phyloP scores from a whole-genome alignment of 2,329 filamentous ascomycete genomes.

The Pseudodiploospora longispora region DNA sequence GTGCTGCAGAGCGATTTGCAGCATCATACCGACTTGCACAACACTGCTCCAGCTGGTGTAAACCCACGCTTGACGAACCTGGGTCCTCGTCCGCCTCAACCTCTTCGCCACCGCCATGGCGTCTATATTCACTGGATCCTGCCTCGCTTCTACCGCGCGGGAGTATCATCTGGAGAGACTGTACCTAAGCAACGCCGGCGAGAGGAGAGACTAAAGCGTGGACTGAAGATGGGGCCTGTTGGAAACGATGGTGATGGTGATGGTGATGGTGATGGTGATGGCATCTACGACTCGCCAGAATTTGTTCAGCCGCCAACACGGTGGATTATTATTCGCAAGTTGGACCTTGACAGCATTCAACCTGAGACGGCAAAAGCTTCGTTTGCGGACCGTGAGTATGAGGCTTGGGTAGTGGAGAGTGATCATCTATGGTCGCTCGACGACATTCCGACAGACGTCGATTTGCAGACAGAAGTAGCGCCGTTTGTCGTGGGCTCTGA shows the following conservation, averaged over 20 bases:
- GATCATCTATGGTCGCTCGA: slow-evolving; percentile 25
- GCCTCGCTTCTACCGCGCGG: slow-evolving; percentile 27
- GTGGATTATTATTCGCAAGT: slow-evolving; percentile 29
- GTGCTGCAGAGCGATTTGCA: slow-evolving; percentile 31
- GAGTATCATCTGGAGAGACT: slow-evolving; percentile 5
- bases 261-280: too few species aligned
- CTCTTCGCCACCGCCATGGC: slow-evolving; percentile 22
- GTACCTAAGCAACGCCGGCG: not conserved
- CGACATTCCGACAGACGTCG: slow-evolving; percentile 17
- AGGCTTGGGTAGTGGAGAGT: slow-evolving; percentile 32
- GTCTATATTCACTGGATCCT: slow-evolving; percentile 36
- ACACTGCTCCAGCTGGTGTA: slow-evolving; percentile 16
- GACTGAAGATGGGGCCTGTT: not conserved
- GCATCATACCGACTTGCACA: slow-evolving; percentile 29
- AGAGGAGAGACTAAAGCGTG: not conserved
- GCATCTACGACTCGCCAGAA: slow-evolving; percentile 2
- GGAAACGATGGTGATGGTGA: too few species aligned
- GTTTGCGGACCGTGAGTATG: not conserved
- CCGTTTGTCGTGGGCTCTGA: slow-evolving; percentile 25
- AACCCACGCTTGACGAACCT: slow-evolving; percentile 31
- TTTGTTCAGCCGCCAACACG: slow-evolving; percentile 20
- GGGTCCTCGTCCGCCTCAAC: slow-evolving; percentile 11
- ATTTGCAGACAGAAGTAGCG: slow-evolving; percentile 31
- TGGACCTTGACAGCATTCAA: slow-evolving; percentile 8
- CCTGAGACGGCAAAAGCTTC: not conserved